Evolutionary conservation across 345 rosid genomes (phyloP), one percentile per base, ranked within the genome.

Genomic region (Salix exigua): DNA sequence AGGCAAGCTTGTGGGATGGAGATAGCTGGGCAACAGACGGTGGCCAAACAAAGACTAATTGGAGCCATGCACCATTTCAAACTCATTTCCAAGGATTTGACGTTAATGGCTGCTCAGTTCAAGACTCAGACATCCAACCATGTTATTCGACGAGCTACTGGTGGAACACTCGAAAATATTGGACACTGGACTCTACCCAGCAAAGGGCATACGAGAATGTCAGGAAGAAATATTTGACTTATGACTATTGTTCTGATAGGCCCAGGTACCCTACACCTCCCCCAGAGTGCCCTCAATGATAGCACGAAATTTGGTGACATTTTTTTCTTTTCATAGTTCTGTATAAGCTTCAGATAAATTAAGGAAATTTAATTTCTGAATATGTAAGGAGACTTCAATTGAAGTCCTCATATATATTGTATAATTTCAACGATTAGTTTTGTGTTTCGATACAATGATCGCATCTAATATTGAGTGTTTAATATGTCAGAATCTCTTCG

Each of bases 1-100:
- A 78, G 71, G 92, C 79, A 65, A 91, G 93, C 82, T 37, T 91
- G 55, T 93, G 93, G 93, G 75, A 93, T 25, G 97, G 92, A 19
- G 88, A 86, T 0, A 48, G 26, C 12, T 93, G 92, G 98, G 93
- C 90, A 31, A 89, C 91, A 16, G 83, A 83, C 12, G 91, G 91
- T 50, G 94, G 97, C 35, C 74, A 44, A 28, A 78, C 83, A 9
- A 91, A 89, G 85, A 84, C 75, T 1, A 67, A 93, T 66, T 90
- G 93, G 94, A 84, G 79, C 16, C 38, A 79, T 8, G 86, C 94
- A 65, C 97, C 92, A 2, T 93, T 91, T 73, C 48, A 55, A 37
- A 92, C 91, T 63, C 51, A 83, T 23, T 91, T 84, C 66, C 80
- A 75, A 75, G 82, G 85, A 7, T 90, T 89, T 50, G 77, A 81